phyloP scores from a whole-genome alignment of 768 basidiomycete species.

The Mycena haematopus region DNA sequence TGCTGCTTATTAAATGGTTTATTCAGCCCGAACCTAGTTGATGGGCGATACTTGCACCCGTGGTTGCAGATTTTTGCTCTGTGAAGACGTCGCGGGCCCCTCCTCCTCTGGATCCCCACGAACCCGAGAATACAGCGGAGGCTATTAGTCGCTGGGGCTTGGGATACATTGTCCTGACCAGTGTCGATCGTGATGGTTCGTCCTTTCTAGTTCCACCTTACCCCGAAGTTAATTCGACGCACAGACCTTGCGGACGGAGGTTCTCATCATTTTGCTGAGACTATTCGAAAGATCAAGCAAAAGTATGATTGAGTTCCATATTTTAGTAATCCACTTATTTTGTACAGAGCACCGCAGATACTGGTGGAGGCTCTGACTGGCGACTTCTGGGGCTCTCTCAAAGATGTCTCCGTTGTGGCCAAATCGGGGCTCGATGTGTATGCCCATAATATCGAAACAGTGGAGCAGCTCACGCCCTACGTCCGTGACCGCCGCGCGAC shows the following conservation, averaged over 20 bases:
- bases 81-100: conserved; percentile 93
- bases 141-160: conserved; percentile 98
- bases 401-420: conserved; percentile 82
- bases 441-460: conserved; percentile 97
- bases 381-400: conserved; percentile 84
- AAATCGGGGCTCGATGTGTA: conserved; percentile 96
- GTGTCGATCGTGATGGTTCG: conserved; percentile 93
- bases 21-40: conserved; percentile 56
- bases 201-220: not conserved
- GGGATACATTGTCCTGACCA: conserved; percentile 97
- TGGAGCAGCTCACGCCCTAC: conserved; percentile 91
- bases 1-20: conserved; percentile 10
- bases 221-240: conserved; percentile 1
- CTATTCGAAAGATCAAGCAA: conserved; percentile 93
- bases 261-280: conserved; percentile 92
- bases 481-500: conserved; percentile 95
- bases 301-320: conserved; percentile 59
- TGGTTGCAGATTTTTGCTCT: conserved; percentile 96
- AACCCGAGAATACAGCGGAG: conserved; percentile 98
- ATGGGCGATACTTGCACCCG: conserved; percentile 99
- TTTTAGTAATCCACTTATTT: conserved; percentile 11
- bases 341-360: conserved; percentile 85
- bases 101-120: conserved; percentile 91
- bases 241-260: conserved; percentile 93
- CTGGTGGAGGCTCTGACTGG: conserved; percentile 96